Conservation (phyloP, 257 asterid species). For the Petrea volubilis region DNA sequence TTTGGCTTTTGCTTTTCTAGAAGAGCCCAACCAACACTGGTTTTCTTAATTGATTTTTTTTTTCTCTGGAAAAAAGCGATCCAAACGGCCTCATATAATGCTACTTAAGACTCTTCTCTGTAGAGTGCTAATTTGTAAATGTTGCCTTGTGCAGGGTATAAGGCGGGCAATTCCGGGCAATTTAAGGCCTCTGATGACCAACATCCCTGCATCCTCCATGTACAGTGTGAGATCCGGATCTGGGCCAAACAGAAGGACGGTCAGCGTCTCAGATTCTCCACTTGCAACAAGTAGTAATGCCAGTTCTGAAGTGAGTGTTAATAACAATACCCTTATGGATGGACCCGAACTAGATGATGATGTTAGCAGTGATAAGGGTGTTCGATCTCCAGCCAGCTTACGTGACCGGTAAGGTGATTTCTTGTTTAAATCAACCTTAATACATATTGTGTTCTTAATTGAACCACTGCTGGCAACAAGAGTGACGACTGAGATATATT, state of each 20-base stretch:
- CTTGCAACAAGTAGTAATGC: conserved; percentile 95
- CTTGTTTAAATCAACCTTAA: conserved; percentile 11
- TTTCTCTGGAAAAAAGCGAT: no score
- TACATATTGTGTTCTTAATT: no score
- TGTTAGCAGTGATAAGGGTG: conserved; percentile 64
- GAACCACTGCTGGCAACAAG: conserved; percentile 24
- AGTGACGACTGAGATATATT: conserved; percentile 23
- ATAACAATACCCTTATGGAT: conserved; percentile 56
- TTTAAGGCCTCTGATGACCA: conserved; percentile 80
- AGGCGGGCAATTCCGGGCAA: conserved; percentile 82
- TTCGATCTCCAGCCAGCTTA: conserved; percentile 63
- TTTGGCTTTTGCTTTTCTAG: no score
- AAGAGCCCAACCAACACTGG: no score
- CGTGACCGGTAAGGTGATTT: conserved; percentile 64
- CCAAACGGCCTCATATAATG: no score
- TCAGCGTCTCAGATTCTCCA: conserved; percentile 86
- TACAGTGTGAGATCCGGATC: conserved; percentile 97
- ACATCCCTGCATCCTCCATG: conserved; percentile 93
- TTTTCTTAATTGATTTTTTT: no score
- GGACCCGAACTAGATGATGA: conserved; percentile 70
- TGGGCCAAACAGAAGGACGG: conserved; percentile 61
- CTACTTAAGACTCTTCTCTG: neutral
- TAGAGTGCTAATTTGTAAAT: neutral
- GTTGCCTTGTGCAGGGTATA: conserved; percentile 62
- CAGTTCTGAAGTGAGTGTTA: conserved; percentile 91